Evolutionary conservation across 805 yeast genomes (phyloP).

Genomic region (Nakazawaea populi): DNA sequence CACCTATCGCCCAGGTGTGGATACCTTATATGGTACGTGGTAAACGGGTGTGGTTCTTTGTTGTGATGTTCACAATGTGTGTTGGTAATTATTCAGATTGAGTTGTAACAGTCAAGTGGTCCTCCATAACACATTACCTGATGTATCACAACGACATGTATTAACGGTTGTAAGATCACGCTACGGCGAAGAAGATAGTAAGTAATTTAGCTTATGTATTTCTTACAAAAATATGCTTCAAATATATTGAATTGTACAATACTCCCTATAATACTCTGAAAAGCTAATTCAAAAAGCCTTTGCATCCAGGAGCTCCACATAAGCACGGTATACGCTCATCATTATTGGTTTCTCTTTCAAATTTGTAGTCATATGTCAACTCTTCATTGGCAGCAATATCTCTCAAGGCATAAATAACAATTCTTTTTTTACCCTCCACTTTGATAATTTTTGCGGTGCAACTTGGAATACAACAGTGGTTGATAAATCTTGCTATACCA

Average conservation of each 20-base stretch:
- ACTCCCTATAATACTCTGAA: no score
- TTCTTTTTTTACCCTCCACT: constrained; percentile 89
- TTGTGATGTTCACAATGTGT: no score
- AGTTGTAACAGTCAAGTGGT: no score
- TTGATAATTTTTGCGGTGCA: constrained; percentile 95
- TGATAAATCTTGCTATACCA: constrained; percentile 94
- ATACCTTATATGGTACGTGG: no score
- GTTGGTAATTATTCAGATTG: no score
- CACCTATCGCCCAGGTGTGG: no score
- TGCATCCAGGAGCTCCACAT: constrained; percentile 94
- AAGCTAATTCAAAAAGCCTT: constrained; percentile 72
- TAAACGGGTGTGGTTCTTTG: no score
- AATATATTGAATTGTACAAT: no score
- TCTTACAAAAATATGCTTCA: background rate
- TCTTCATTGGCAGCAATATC: constrained; percentile 89
- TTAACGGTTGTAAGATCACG: no score
- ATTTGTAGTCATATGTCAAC: constrained; percentile 92
- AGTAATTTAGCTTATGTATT: background rate
- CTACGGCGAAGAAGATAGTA: no score
- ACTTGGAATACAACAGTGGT: constrained; percentile 96
- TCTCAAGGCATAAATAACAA: constrained; percentile 87
- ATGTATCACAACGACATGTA: no score
- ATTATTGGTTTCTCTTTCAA: constrained; percentile 85
- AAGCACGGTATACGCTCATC: constrained; percentile 84
- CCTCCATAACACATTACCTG: no score